Evolutionary conservation across 2,329 filamentous ascomycete genomes (phyloP).

Genomic region (Exophiala sideris): DNA sequence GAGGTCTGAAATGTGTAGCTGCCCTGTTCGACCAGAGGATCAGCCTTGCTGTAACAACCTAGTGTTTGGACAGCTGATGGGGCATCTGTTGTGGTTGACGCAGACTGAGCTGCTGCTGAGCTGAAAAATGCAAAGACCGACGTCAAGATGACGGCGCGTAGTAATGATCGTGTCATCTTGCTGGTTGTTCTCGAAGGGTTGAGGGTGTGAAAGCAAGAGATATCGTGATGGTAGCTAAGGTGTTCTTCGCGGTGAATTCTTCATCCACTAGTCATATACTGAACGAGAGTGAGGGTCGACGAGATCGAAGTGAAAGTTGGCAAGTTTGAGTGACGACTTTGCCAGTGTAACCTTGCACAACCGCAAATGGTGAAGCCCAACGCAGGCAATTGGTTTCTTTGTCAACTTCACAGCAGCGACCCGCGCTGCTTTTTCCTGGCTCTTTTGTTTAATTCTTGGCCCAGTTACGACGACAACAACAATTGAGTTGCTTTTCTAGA

Average conservation of each 20-base stretch:
- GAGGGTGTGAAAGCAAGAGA: neutral
- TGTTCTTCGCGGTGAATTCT: neutral
- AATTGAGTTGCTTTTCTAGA: constrained; percentile 7
- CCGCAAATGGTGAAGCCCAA: constrained; percentile 1
- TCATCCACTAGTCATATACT: too few species aligned
- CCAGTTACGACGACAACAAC: neutral
- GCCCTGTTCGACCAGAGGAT: constrained; percentile 48
- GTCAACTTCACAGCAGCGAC: constrained; percentile 20
- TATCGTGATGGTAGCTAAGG: too few species aligned
- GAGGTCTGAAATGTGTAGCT: constrained; percentile 51
- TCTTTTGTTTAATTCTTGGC: constrained; percentile 13
- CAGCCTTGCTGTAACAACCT: constrained; percentile 46
- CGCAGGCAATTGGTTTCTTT: constrained; percentile 10
- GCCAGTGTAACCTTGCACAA: constrained; percentile 5
- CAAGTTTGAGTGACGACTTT: neutral
- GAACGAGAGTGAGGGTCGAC: neutral
- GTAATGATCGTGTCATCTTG: constrained; percentile 22
- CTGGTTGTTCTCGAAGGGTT: neutral
- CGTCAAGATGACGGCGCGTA: constrained; percentile 15
- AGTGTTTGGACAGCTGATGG: constrained; percentile 22
- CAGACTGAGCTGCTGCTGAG: constrained; percentile 20
- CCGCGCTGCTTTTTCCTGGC: constrained; percentile 22
- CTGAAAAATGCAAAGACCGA: constrained; percentile 14
- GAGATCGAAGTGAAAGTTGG: constrained; percentile 2
- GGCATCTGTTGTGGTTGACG: constrained; percentile 7